Percentiles rank a stretch among this genome's conserved stretches.
phyloP scores from a whole-genome alignment of 2,329 filamentous ascomycete genomes.

The Cladophialophora immunda region DNA sequence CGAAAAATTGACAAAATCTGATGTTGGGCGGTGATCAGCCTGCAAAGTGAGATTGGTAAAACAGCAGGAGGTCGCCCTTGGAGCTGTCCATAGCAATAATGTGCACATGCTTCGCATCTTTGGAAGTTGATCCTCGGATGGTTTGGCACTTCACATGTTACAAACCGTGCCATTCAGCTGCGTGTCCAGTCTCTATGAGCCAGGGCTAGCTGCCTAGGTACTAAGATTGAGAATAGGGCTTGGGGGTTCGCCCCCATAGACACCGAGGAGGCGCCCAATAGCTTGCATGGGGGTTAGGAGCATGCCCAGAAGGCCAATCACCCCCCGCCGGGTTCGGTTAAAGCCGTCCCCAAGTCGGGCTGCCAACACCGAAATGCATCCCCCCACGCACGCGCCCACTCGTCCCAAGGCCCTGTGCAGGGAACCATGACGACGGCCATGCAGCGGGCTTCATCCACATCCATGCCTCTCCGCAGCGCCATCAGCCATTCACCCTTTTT shows the following conservation, averaged over 20 bases:
- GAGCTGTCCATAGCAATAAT: background rate
- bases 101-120: background rate
- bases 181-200: background rate
- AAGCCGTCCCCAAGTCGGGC: conserved; percentile 12
- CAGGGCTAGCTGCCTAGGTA: background rate
- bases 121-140: background rate
- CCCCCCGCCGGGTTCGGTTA: background rate
- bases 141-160: background rate
- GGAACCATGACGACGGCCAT: conserved; percentile 21
- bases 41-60: background rate
- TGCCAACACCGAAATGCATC: conserved; percentile 23
- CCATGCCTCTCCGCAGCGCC: conserved; percentile 16
- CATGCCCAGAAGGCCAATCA: conserved; percentile 8
- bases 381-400: background rate
- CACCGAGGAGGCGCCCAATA: conserved; percentile 22
- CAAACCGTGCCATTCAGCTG: background rate
- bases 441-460: conserved; percentile 9
- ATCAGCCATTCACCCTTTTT: conserved; percentile 18
- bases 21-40: background rate
- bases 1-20: conserved; percentile 14
- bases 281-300: background rate
- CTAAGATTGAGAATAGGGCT: background rate
- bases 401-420: background rate
- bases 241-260: conserved; percentile 5
- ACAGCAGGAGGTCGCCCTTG: background rate